Evolutionary conservation across 75 land plant genomes (phyloP).

Genomic region (Pinus tabuliformis): DNA sequence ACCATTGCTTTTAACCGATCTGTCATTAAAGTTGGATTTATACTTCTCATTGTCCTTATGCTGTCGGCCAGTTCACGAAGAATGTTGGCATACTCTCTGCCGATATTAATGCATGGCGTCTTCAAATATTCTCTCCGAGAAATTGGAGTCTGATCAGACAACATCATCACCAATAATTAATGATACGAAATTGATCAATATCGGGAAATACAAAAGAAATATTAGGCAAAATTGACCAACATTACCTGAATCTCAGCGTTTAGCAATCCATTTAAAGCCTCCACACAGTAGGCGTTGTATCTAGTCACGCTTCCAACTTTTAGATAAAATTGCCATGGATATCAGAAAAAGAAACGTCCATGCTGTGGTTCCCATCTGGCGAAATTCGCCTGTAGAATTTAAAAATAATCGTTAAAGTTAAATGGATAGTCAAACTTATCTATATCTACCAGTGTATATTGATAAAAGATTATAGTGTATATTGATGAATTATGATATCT

Average conservation of each 20-base stretch:
- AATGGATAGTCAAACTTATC: background rate
- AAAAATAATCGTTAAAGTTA: background rate
- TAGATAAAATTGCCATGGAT: constrained; percentile 73
- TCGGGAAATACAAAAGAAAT: background rate
- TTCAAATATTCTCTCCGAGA: background rate
- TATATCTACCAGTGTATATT: constrained; percentile 28
- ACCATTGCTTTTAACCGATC: background rate
- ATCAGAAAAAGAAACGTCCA: constrained; percentile 41
- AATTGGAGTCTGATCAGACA: background rate
- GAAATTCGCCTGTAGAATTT: constrained; percentile 42
- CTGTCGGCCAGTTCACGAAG: background rate
- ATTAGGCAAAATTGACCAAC: no score
- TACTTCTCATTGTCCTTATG: background rate
- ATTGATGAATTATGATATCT: no score
- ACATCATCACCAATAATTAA: background rate
- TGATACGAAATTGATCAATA: background rate
- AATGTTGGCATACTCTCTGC: background rate
- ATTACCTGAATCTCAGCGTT: constrained; percentile 8
- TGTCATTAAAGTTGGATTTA: no score
- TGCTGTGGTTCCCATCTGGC: constrained; percentile 80
- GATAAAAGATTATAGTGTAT: no score
- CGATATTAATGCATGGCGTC: background rate
- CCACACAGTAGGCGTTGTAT: constrained; percentile 59
- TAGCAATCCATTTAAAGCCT: constrained; percentile 36
- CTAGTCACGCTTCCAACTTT: constrained; percentile 60